Percentiles rank a stretch among this genome's conserved stretches.
Conservation (phyloP, 345 rosid species). For the Erucastrum elatum region DNA sequence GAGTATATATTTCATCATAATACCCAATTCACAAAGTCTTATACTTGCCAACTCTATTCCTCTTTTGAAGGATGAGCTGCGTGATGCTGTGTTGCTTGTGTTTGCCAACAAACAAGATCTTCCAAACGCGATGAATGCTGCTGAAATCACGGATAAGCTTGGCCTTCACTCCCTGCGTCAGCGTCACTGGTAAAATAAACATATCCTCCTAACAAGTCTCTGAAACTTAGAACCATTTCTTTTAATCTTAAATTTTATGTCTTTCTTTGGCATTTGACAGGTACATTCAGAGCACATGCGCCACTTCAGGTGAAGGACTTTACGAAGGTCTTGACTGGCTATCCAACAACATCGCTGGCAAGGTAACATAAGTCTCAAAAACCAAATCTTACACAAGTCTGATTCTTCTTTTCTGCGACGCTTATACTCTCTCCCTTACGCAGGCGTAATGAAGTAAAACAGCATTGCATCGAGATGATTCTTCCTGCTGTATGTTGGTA, state of each 20-base stretch:
- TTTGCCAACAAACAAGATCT: conserved; percentile 91
- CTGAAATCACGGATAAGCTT: conserved; percentile 83
- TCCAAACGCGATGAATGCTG: conserved; percentile 86
- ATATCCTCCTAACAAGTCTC: not conserved
- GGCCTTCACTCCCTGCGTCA: conserved; percentile 85
- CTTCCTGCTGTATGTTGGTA: not conserved
- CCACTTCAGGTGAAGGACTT: conserved; percentile 76
- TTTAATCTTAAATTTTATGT: not conserved
- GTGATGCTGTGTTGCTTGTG: conserved; percentile 91
- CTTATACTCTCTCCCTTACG: not conserved
- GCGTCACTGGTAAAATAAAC: conserved; percentile 63
- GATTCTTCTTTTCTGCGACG: not conserved
- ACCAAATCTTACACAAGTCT: not conserved
- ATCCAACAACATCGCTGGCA: conserved; percentile 73
- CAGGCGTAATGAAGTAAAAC: conserved; percentile 28
- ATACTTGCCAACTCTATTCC: not conserved
- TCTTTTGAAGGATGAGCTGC: conserved; percentile 67
- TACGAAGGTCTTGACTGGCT: conserved; percentile 87
- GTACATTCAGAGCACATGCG: conserved; percentile 88
- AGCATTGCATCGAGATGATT: conserved; percentile 18
- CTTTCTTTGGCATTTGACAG: conserved; percentile 33
- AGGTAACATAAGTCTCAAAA: conserved; percentile 40
- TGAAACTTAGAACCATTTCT: not conserved
- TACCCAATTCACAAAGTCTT: not conserved
- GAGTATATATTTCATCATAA: not conserved